Evolutionary conservation across 2,329 filamentous ascomycete species (phyloP).

Genomic region (Fusarium buharicum): DNA sequence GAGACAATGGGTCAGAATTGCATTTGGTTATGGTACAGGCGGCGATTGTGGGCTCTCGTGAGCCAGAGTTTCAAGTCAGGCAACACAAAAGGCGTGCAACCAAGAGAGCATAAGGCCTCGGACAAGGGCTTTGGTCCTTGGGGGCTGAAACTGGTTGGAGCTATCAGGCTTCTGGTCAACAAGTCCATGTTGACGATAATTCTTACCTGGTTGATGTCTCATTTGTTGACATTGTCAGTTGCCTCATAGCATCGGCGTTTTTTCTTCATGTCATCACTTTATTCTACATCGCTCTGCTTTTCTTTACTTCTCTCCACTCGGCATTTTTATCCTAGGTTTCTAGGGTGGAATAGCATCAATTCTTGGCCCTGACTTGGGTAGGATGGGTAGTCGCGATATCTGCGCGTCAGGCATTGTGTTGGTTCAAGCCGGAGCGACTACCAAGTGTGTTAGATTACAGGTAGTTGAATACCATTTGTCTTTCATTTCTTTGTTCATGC

Average conservation of each 20-base stretch:
- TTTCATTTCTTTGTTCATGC: conserved; percentile 3
- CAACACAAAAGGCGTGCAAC: conserved; percentile 21
- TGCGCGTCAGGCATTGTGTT: background rate
- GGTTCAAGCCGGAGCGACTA: background rate
- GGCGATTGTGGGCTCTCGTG: conserved; percentile 35
- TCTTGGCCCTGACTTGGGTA: background rate
- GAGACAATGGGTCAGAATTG: conserved; percentile 22
- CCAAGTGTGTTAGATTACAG: background rate
- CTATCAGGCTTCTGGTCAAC: conserved; percentile 4
- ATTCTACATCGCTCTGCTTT: too few relatives aligned
- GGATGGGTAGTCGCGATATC: background rate
- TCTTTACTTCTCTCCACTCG: conserved; percentile 1
- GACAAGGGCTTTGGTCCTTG: background rate
- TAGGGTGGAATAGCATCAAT: conserved; percentile 19
- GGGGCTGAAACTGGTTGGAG: conserved; percentile 20
- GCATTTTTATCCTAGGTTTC: background rate
- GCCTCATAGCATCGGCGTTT: conserved; percentile 47
- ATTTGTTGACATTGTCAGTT: conserved; percentile 19
- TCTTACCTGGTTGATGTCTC: conserved; percentile 5
- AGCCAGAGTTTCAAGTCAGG: conserved; percentile 25
- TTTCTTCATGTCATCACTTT: conserved; percentile 2
- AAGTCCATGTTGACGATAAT: background rate
- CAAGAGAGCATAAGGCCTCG: conserved; percentile 1
- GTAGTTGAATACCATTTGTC: conserved; percentile 3
- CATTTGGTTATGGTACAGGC: conserved; percentile 22